Conservation (phyloP, 2,329 filamentous ascomycete species). For the Amauroascus niger region DNA sequence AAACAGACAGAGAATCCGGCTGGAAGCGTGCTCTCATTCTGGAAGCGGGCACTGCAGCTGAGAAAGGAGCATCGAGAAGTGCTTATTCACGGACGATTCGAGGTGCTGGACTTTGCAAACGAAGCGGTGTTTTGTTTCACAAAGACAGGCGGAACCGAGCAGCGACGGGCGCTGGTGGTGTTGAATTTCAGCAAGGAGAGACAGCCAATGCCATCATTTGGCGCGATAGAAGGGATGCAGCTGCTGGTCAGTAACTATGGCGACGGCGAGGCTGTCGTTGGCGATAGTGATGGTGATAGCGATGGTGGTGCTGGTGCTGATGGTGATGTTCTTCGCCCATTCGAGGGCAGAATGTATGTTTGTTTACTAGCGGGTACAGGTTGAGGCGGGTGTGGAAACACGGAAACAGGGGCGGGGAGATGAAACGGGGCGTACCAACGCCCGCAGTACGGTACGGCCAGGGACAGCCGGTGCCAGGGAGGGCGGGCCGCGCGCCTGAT, state of each 20-base stretch:
- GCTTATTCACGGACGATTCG: slow-evolving; percentile 54
- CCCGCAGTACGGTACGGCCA: not conserved
- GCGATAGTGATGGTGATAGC: not conserved
- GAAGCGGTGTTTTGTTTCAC: slow-evolving; percentile 40
- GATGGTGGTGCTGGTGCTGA: not conserved
- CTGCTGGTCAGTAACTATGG: not conserved
- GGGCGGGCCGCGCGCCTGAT: not conserved
- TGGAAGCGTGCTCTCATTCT: slow-evolving; percentile 51
- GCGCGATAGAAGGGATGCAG: not conserved
- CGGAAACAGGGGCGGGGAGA: slow-evolving; percentile 14
- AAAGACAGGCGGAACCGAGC: too few species aligned
- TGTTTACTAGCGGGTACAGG: not conserved
- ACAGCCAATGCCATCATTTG: slow-evolving; percentile 17
- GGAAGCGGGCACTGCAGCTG: slow-evolving; percentile 47
- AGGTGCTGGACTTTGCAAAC: slow-evolving; percentile 42
- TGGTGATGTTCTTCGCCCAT: not conserved
- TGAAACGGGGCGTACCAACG: slow-evolving; percentile 15
- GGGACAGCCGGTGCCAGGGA: not conserved
- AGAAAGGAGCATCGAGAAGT: slow-evolving; percentile 49
- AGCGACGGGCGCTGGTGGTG: too few species aligned
- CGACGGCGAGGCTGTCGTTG: not conserved
- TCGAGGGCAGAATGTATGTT: not conserved
- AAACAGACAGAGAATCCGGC: slow-evolving; percentile 40
- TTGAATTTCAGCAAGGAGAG: slow-evolving; percentile 32
- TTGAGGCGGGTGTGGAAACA: not conserved